Conservation (phyloP, 495 filamentous ascomycete species). For the Mycothermus thermophilus region DNA sequence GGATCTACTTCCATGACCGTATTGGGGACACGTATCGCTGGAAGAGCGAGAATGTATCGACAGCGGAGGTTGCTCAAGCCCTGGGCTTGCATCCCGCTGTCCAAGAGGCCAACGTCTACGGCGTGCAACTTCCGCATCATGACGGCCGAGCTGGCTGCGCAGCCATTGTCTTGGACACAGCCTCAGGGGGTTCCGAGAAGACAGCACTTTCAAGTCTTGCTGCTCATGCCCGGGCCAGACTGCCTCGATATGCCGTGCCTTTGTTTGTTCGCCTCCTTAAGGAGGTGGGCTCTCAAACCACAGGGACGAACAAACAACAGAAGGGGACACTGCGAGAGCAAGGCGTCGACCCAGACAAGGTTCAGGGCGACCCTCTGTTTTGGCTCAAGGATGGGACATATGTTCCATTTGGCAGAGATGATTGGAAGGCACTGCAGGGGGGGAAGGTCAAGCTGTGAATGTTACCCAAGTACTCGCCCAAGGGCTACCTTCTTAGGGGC, state of each 20-base stretch:
- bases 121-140: constrained; percentile 67
- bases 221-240: constrained; percentile 32
- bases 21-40: constrained; percentile 94
- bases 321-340: constrained; percentile 53
- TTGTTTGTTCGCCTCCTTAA: constrained; percentile 57
- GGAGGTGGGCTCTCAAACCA: constrained; percentile 42
- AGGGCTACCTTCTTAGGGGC: too few relatives aligned
- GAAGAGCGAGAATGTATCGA: constrained; percentile 88
- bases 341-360: constrained; percentile 52
- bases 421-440: constrained; percentile 53
- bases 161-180: constrained; percentile 41
- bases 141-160: constrained; percentile 82
- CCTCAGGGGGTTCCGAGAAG: constrained; percentile 12
- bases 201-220: constrained; percentile 48
- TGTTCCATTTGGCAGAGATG: constrained; percentile 46
- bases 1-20: constrained; percentile 74
- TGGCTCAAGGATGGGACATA: constrained; percentile 52
- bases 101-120: constrained; percentile 78
- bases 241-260: constrained; percentile 66
- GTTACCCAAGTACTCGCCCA: too few relatives aligned
- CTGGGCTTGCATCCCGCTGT: constrained; percentile 53
- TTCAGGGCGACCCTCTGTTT: constrained; percentile 47
- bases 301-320: constrained; percentile 81
- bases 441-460: constrained; percentile 59
- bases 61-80: constrained; percentile 63